Evolutionary conservation across 108 stramenopile genomes (phyloP), one percentile per base, ranked within the genome.

Genomic region (Thalassiosira profunda): DNA sequence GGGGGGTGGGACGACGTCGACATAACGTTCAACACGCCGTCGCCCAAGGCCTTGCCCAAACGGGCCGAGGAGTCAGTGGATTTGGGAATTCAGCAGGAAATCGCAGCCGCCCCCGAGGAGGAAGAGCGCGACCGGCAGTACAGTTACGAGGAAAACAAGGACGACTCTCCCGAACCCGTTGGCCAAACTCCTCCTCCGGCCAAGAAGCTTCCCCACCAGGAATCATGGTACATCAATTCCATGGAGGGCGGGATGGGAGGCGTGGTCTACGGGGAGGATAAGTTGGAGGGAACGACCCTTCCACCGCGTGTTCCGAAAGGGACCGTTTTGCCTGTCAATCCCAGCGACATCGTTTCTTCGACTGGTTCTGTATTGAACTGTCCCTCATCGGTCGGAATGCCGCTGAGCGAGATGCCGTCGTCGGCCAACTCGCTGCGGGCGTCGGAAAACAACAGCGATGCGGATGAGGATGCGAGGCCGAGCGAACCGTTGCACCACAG

Each of bases 221-320:
- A 77, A 46, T 77, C 76, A 5, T 77, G 76, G 76, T 77, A 77
- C 37, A 35, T 77, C 8, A 77, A 70, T 77, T 67, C 76, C 38
- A 77, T 77, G 76, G 76, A 70, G 40, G 76, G 62, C 28, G 76
- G 76, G 10, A 61, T 62, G 44, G 76, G 76, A 21, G 76, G 76
- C 3, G 53, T 70, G 10, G 68, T 70, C 48, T 58, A 70, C 47
- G 18, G 42, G 20, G 52, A 63, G 21, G 20, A 48, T 29, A 23
- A 35, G 36, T 24, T 5, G 4, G 25, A 6, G 34, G 26, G 52
- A 23, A 28, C 5, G 1, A 23, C 31, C 7, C 11, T 37, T 14
- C 29, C 35, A n/a, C 29, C 33, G 18, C 49, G 28, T 10, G 34
- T 42, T 17, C 11, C 40, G 8, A 61, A 47, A 24, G 75, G 41